phyloP scores from a whole-genome alignment of 2,329 filamentous ascomycete species.

The Simplicillium aogashimaense region DNA sequence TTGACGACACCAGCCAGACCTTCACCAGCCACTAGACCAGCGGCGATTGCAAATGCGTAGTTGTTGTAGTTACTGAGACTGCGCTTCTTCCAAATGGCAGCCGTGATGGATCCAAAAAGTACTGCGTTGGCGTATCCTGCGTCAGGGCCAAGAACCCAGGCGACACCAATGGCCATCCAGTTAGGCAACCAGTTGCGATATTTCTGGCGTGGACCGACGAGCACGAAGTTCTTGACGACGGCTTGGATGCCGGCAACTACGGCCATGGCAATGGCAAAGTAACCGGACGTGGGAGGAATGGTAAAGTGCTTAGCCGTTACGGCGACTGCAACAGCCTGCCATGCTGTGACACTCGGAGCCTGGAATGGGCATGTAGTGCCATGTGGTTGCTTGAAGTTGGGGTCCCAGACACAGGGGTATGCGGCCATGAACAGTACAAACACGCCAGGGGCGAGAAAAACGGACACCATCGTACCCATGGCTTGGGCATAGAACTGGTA shows the following conservation, averaged over 20 bases:
- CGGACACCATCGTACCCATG: conserved; percentile 51
- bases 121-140: conserved; percentile 46
- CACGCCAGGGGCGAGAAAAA: conserved; percentile 57
- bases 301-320: conserved; percentile 47
- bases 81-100: conserved; percentile 44
- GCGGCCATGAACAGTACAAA: conserved; percentile 59
- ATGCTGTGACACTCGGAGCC: conserved; percentile 54
- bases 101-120: conserved; percentile 41
- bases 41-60: conserved; percentile 49
- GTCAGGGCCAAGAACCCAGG: conserved; percentile 47
- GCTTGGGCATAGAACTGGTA: conserved; percentile 59
- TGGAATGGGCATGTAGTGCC: conserved; percentile 40
- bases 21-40: conserved; percentile 53
- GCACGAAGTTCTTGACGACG: conserved; percentile 42
- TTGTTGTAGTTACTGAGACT: conserved; percentile 39
- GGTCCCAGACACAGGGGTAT: conserved; percentile 56
- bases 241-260: conserved; percentile 40
- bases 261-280: conserved; percentile 47
- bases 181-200: conserved; percentile 49
- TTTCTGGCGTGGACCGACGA: conserved; percentile 40
- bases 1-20: conserved; percentile 53
- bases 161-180: conserved; percentile 51
- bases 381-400: conserved; percentile 20
- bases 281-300: conserved; percentile 41
- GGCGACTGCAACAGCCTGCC: conserved; percentile 54